Percentiles rank a stretch among this genome's conserved stretches.
Evolutionary conservation across 805 yeast species (phyloP).

Genomic region (Teunomyces barrocoloradensis): DNA sequence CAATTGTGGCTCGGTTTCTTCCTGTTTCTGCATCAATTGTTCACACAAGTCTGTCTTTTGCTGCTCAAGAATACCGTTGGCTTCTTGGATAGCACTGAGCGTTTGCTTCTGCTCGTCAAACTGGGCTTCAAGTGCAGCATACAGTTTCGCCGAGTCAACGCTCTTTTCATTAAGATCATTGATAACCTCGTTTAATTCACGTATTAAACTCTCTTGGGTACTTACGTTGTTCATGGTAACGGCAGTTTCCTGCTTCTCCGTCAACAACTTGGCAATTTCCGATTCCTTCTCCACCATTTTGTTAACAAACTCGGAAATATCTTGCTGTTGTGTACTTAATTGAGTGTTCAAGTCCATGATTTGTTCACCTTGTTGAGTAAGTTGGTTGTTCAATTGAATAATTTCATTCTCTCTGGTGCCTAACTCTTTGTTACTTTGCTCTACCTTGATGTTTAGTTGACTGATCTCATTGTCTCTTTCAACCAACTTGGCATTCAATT

Average conservation of each 20-base stretch:
- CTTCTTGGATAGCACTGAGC: background rate
- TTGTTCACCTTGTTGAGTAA: background rate
- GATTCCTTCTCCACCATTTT: background rate
- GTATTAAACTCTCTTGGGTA: background rate
- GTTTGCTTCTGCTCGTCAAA: background rate
- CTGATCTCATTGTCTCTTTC: background rate
- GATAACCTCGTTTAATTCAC: slow-evolving; percentile 1
- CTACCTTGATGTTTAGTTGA: background rate
- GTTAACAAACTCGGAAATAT: background rate
- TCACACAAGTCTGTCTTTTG: background rate
- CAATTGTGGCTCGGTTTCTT: background rate
- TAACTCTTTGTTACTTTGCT: background rate
- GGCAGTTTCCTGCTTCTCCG: background rate
- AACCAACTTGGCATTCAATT: background rate
- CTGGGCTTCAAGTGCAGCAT: background rate
- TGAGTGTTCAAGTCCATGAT: background rate
- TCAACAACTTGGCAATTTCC: slow-evolving; percentile 1
- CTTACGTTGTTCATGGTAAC: background rate
- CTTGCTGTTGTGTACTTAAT: background rate
- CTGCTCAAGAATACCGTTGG: background rate
- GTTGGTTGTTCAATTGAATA: background rate
- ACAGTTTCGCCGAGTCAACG: background rate
- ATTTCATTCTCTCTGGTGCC: background rate
- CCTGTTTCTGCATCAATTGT: background rate
- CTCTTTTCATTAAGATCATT: background rate